Percentiles rank a stretch among this genome's conserved stretches.
These are phyloP conservation scores for Gloeophyllum trabeum DNA, from an alignment of 768 basidiomycete species.

Conservation along the genomic window DNA sequence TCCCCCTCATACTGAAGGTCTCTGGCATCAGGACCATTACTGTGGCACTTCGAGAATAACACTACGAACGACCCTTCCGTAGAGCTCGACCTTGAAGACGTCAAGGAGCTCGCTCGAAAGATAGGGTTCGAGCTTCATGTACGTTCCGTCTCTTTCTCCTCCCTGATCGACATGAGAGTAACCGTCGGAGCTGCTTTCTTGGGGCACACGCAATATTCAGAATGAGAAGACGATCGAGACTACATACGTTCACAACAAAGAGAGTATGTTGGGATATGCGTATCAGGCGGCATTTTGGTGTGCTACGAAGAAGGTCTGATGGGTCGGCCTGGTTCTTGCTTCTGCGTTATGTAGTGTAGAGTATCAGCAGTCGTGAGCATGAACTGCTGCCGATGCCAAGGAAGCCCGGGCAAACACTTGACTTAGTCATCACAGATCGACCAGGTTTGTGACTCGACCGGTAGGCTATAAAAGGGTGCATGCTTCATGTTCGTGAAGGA, in stretches of 20 bases:
- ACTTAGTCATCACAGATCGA: too few species aligned
- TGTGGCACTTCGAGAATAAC: conserved; percentile 99
- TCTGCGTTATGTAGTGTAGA: too few species aligned
- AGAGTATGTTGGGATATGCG: conserved; percentile 74
- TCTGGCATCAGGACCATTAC: conserved; percentile 56
- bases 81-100: conserved; percentile 84
- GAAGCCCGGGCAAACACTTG: too few species aligned
- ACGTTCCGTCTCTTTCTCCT: too few species aligned
- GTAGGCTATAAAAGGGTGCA: too few species aligned
- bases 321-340: too few species aligned
- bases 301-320: conserved; percentile 34
- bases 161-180: too few species aligned
- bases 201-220: conserved; percentile 24
- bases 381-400: too few species aligned
- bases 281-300: conserved; percentile 85
- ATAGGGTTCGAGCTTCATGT: conserved; percentile 83
- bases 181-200: not conserved
- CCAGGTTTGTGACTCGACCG: too few species aligned
- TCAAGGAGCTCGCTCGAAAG: conserved; percentile 58
- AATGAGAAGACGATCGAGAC: conserved; percentile 73
- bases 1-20: not conserved
- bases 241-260: conserved; percentile 76
- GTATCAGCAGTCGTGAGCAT: too few species aligned
- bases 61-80: conserved; percentile 68
- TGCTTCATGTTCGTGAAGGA: too few species aligned